Evolutionary conservation across 495 filamentous ascomycete genomes (phyloP).

Genomic region (Lasiosphaeriaceae sp.): DNA sequence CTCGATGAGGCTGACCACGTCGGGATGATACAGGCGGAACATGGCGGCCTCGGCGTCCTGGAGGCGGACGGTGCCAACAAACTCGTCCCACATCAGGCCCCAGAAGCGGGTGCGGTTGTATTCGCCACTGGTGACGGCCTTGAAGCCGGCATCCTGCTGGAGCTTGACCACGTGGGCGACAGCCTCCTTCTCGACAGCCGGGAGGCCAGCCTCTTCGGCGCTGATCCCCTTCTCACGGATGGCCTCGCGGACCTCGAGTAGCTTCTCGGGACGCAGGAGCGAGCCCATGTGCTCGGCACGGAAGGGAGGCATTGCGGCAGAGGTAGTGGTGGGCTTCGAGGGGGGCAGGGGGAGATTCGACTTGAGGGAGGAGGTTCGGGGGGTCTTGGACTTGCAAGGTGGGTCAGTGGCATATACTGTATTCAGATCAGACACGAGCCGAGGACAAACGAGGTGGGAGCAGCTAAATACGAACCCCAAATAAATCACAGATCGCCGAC

Average conservation of each 20-base stretch:
- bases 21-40: slow-evolving; percentile 73
- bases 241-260: slow-evolving; percentile 58
- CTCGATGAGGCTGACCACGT: slow-evolving; percentile 68
- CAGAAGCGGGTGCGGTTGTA: slow-evolving; percentile 62
- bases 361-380: too few relatives aligned
- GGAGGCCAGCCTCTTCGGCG: slow-evolving; percentile 48
- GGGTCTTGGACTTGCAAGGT: too few relatives aligned
- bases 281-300: slow-evolving; percentile 83
- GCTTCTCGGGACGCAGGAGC: slow-evolving; percentile 65
- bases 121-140: slow-evolving; percentile 71
- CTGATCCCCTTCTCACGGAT: slow-evolving; percentile 57
- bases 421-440: too few relatives aligned
- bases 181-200: slow-evolving; percentile 58
- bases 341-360: too few relatives aligned
- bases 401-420: too few relatives aligned
- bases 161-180: slow-evolving; percentile 62
- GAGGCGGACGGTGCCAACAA: slow-evolving; percentile 60
- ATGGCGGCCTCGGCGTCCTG: slow-evolving; percentile 65
- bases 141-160: slow-evolving; percentile 64
- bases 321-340: too few relatives aligned
- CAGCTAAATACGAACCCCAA: too few relatives aligned
- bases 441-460: too few relatives aligned
- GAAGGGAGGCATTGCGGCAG: slow-evolving; percentile 62
- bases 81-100: slow-evolving; percentile 72
- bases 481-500: too few relatives aligned